Evolutionary conservation across 371 early-diverging fungal genomes (phyloP).

Genomic region (Entomophthora muscae): DNA sequence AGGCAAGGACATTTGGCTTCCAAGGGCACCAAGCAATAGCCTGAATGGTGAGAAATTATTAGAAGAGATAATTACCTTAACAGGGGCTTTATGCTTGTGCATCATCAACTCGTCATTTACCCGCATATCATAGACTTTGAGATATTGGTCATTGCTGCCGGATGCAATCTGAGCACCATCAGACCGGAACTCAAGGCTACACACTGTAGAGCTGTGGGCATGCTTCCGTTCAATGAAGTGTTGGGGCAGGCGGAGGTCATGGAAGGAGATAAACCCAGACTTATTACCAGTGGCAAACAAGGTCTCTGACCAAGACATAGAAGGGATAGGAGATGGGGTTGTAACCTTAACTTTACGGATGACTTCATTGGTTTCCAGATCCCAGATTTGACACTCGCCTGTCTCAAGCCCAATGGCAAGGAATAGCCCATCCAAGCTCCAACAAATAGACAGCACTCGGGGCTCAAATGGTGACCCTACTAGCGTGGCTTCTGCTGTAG

Average conservation of each 20-base stretch:
- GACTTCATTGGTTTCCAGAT: constrained; percentile 41
- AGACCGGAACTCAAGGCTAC: constrained; percentile 13
- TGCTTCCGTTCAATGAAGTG: constrained; percentile 11
- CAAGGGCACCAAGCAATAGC: constrained; percentile 99
- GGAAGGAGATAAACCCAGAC: constrained; percentile 81
- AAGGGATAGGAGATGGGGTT: constrained; percentile 60
- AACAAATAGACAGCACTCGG: constrained; percentile 49
- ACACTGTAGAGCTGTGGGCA: background rate
- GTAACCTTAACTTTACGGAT: constrained; percentile 51
- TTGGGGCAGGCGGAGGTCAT: constrained; percentile 74
- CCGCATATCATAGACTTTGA: constrained; percentile 88
- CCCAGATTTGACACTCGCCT: constrained; percentile 83
- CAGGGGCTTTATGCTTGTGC: background rate
- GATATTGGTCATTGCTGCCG: constrained; percentile 94
- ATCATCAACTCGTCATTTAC: constrained; percentile 24
- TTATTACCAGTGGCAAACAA: constrained; percentile 72
- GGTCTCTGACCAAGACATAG: constrained; percentile 70
- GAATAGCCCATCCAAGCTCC: constrained; percentile 56
- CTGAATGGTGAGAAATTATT: constrained; percentile 21
- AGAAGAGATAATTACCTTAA: constrained; percentile 13
- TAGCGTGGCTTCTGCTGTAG: constrained; percentile 22
- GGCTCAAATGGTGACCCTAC: constrained; percentile 54
- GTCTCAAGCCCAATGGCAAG: constrained; percentile 71
- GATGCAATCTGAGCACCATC: constrained; percentile 81
- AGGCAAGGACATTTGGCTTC: constrained; percentile 76